Evolutionary conservation across 2,329 filamentous ascomycete genomes (phyloP), one percentile per base, ranked within the genome.

Genomic region (Fonsecaea nubica): DNA sequence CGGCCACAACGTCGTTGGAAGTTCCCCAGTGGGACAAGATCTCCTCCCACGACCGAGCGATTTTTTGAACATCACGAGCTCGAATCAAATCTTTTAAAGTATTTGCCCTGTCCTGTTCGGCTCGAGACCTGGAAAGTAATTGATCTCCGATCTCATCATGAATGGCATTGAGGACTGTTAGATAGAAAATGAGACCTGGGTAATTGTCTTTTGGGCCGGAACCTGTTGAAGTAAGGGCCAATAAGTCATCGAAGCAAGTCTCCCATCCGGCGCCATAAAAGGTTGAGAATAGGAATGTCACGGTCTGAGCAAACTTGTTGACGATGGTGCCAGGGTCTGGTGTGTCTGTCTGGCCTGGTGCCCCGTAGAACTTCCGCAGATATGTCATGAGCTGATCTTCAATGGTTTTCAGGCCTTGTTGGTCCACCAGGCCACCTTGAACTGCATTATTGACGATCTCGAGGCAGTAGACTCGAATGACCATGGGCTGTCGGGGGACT

Each of bases 111-210:
- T 92, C 94, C 72, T 90, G 87, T 75, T 98, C 93, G 63, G 86
- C 87, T 53, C 86, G 87, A 59, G 92, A 89, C 45, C 94, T 88
- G 56, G 90, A 88, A 61, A 98, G 86, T 71, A 98, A 85, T 73
- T 95, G 89, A 80, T 99, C 95, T 70, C 94, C 95, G 75, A 99
- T 97, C 79, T 99, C 95, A 74, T 99, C 95, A 76, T 99, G 95
- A 55, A 99, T 90, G 38, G 93, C 95, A 71, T 90, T 87, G 55
- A 98, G 85, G 70, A 97, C 88, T 59, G 94, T 90, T 63, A 99
- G 86, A 80, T 97, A 98, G 73, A 99, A 87, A 38, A 93, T 83
- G 56, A 95, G 91, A 3, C 92, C 94, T 1, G 85, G 77, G 42
- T 88, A 80, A 76, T 96, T 97, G 76, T 92, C 88, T 70, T 83